A percentile compares a stretch with the other conserved stretches of the same genome.
These are phyloP conservation scores for Paramecium sexaurelia DNA, from an alignment of 73 alveolate species.

Conservation along the genomic window DNA sequence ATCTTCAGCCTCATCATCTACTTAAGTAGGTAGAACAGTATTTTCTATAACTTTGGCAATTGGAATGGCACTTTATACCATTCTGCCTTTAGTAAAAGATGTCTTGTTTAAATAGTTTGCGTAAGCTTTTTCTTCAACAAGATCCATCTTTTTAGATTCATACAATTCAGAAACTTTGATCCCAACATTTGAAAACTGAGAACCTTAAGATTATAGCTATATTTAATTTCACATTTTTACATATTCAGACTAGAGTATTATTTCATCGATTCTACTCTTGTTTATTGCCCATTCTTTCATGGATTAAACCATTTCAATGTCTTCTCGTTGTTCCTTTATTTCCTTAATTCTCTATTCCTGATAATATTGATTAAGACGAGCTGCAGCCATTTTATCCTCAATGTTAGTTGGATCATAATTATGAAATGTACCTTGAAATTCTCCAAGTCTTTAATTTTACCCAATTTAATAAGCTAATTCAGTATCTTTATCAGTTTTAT, in stretches of 20 bases:
- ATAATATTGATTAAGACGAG: not conserved
- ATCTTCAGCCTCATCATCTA: conserved; percentile 49
- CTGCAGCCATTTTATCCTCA: conserved; percentile 39
- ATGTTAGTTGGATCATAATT: conserved; percentile 6
- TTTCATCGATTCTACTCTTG: conserved; percentile 49
- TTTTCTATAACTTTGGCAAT: not conserved
- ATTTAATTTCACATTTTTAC: not conserved
- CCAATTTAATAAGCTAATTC: conserved; percentile 29
- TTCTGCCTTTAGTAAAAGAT: not conserved
- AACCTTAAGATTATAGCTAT: conserved; percentile 13
- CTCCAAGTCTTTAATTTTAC: not conserved
- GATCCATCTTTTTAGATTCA: conserved; percentile 42
- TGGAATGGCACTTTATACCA: not conserved
- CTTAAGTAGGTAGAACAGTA: not conserved
- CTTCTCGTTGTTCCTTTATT: not conserved
- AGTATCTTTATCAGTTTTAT: conserved; percentile 25
- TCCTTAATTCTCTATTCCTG: not conserved
- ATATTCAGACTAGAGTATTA: conserved; percentile 3
- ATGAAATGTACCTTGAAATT: not conserved
- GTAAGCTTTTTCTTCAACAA: conserved; percentile 34
- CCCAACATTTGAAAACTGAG: conserved; percentile 30
- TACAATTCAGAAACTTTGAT: conserved; percentile 4
- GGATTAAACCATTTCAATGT: not conserved
- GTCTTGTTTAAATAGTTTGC: not conserved
- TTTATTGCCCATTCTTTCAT: conserved; percentile 46